Conservation (phyloP, 2,329 filamentous ascomycete species). For the Microdochium paspali region DNA sequence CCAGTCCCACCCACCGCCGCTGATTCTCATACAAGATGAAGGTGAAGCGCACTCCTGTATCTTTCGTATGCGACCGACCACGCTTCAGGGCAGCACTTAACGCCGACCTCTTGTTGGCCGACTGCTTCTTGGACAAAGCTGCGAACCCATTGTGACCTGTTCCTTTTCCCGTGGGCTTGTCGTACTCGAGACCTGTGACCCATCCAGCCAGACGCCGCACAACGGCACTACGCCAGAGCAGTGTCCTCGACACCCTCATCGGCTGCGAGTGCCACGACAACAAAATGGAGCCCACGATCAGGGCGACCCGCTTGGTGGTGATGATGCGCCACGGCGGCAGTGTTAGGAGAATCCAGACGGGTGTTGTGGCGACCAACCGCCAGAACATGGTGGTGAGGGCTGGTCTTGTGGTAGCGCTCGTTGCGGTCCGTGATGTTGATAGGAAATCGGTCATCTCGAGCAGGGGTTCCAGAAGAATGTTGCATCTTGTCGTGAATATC, state of each 20-base stretch:
- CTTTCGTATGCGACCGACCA: conserved; percentile 34
- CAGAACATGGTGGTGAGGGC: conserved; percentile 85
- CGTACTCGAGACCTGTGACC: conserved; percentile 74
- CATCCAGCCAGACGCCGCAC: conserved; percentile 61
- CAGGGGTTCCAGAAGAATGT: conserved; percentile 83
- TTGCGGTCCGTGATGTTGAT: conserved; percentile 81
- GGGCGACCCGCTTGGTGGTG: conserved; percentile 72
- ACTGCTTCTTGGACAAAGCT: conserved; percentile 7
- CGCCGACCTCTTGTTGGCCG: conserved; percentile 15
- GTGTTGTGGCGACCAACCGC: conserved; percentile 78
- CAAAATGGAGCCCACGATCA: conserved; percentile 78
- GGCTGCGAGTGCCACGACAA: conserved; percentile 90
- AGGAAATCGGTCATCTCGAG: conserved; percentile 87
- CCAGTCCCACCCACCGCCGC: conserved; percentile 85
- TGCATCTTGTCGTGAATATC: conserved; percentile 83
- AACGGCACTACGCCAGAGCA: conserved; percentile 80
- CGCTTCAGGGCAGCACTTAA: conserved; percentile 22
- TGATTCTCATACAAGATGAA: conserved; percentile 97
- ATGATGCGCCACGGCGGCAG: conserved; percentile 77
- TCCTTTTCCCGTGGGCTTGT: conserved; percentile 27
- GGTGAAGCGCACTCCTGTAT: conserved; percentile 84
- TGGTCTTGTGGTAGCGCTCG: conserved; percentile 81
- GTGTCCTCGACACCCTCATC: conserved; percentile 71
- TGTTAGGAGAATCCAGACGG: conserved; percentile 77
- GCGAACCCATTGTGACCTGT: conserved; percentile 12